Evolutionary conservation across 495 filamentous ascomycete species (phyloP).

Genomic region (Penicillium angulare): DNA sequence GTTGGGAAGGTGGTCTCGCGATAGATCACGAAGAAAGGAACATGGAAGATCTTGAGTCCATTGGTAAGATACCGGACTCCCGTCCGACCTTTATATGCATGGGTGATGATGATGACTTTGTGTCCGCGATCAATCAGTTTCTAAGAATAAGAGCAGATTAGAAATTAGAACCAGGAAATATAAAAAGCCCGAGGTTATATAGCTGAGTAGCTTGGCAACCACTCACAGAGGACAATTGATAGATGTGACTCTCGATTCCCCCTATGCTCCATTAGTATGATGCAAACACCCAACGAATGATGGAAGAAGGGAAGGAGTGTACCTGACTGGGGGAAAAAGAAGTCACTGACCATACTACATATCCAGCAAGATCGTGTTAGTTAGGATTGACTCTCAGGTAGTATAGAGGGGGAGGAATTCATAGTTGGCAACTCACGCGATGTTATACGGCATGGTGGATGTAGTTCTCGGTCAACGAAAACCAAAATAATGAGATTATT

Average conservation of each 20-base stretch:
- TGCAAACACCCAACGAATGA: background rate
- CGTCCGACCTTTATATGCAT: conserved; percentile 88
- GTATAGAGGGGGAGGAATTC: no score
- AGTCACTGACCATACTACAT: conserved; percentile 98
- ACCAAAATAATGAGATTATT: conserved; percentile 5
- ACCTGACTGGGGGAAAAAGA: conserved; percentile 97
- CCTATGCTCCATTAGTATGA: conserved; percentile 43
- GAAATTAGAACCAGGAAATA: background rate
- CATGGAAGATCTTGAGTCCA: conserved; percentile 96
- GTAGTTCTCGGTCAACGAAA: conserved; percentile 4
- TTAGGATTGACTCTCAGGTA: no score
- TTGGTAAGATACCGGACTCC: conserved; percentile 98
- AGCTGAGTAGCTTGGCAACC: background rate
- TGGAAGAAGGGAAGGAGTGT: conserved; percentile 4
- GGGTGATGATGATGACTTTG: conserved; percentile 97
- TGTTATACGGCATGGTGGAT: conserved; percentile 64
- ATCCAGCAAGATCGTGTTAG: no score
- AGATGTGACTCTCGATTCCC: conserved; percentile 96
- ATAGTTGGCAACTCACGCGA: conserved; percentile 61
- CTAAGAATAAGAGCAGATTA: conserved; percentile 24
- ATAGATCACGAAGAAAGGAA: conserved; percentile 93
- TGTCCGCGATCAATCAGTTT: conserved; percentile 97
- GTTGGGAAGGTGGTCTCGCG: conserved; percentile 94
- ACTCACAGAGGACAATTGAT: conserved; percentile 78
- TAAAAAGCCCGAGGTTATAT: no score